Conservation (phyloP, 2,329 filamentous ascomycete genomes). For the Diaporthe amygdali region DNA sequence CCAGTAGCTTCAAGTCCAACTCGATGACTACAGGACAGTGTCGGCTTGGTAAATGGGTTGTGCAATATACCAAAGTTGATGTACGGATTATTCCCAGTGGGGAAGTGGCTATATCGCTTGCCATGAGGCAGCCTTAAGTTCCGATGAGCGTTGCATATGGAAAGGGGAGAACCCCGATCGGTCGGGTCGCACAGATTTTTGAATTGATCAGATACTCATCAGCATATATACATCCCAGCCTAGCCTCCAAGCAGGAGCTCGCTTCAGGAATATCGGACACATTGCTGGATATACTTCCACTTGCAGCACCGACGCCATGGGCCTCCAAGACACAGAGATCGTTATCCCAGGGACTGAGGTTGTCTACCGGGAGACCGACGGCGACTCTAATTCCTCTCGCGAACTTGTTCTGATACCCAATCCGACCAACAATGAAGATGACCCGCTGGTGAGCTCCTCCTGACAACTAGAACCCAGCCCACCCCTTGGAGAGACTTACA, state of each 20-base stretch:
- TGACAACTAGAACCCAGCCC: no score
- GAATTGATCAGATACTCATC: background rate
- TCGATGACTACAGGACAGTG: background rate
- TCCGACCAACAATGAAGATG: background rate
- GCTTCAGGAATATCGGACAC: background rate
- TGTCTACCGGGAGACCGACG: background rate
- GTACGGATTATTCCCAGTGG: background rate
- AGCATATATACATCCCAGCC: background rate
- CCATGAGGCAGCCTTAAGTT: background rate
- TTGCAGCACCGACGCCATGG: background rate
- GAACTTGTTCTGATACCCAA: slow-evolving; percentile 11
- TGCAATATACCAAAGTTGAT: background rate
- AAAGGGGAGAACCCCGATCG: no score
- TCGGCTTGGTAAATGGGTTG: background rate
- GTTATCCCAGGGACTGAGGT: slow-evolving; percentile 14
- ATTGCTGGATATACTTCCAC: background rate
- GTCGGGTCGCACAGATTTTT: no score
- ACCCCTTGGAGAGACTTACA: background rate
- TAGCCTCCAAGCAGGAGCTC: background rate
- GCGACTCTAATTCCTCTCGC: background rate
- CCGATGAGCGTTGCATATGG: no score
- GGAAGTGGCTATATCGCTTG: background rate
- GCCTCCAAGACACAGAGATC: background rate
- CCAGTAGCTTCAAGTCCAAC: background rate
- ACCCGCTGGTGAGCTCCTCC: slow-evolving; percentile 8